Base-by-base conservation (phyloP, 331 rosid species). In the Telfairia occidentalis region DNA sequence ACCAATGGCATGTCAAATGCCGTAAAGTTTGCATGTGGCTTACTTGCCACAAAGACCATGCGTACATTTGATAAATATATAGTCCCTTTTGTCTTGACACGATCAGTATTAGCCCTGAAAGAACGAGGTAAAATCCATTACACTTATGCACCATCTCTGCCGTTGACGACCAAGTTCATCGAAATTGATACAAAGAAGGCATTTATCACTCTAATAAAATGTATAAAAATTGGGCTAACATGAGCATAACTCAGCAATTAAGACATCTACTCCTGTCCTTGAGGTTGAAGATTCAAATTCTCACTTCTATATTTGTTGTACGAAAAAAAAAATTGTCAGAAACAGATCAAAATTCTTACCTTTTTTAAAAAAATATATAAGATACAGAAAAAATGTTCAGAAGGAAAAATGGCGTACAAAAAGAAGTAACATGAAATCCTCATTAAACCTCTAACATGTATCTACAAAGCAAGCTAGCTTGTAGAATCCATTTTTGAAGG, bases 1-100 rank as follows among this genome's bases (percentile, higher is more conserved):
- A 92, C 99, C 96, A 95, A 69, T 73, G 99, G 99, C 96, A 95
- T 85, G 74, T 95, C 99, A 76, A 95, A 95, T 48, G 96, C 97
- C 48, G 53, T 2, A 19, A 92, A 82, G 63, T 60, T 67, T 42
- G 84, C 93, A 79, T 75, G 83, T 21, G 90, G 96, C 54, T 77
- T 81, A 73, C 73, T 92, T 29, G 97, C 87, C 32, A 92, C 96
- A 15, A 95, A 95, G 60, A 89, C 97, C 96, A 92, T 91, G 52
- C 99, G 92, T 48, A 92, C 71, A 74, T 92, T 92, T 15, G 99
- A 95, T 83, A 95, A 83, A 81, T 91, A 95, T 65, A 95, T 84
- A 10, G 83, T 82, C 78, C 99, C 99, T 80, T 86, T 92, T 50
- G 96, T 88, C 86, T 89, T 92, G 48, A 83, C 73, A 78, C 78